Percentiles rank a stretch among this genome's conserved stretches.
Conservation (phyloP, 805 yeast species). For the Zygosaccharomyces kombuchaensis region DNA sequence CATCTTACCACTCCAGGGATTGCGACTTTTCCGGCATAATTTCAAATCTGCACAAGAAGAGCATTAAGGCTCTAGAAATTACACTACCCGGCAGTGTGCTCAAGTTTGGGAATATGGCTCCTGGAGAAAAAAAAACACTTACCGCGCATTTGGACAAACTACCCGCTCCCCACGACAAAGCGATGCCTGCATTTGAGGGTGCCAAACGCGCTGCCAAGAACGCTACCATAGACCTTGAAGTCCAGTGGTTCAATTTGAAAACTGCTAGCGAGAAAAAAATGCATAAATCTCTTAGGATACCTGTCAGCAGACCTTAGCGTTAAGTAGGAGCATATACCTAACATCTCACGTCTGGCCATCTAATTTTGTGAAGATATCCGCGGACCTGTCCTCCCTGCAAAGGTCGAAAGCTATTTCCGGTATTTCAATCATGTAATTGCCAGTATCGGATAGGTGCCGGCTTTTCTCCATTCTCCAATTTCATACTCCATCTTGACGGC, state of each 20-base stretch:
- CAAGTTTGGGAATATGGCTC: conserved; percentile 17
- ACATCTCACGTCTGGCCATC: neutral
- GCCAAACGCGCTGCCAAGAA: neutral
- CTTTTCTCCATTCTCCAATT: neutral
- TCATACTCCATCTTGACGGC: neutral
- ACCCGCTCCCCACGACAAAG: neutral
- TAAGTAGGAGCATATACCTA: neutral
- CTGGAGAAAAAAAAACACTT: conserved; percentile 13
- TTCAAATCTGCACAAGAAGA: conserved; percentile 8
- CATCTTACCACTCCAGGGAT: neutral
- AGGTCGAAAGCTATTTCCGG: neutral
- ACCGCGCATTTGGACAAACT: neutral
- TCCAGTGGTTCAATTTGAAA: conserved; percentile 1
- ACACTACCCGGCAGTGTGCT: conserved; percentile 5
- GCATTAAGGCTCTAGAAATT: conserved; percentile 11
- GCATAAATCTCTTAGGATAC: neutral
- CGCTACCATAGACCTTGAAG: neutral
- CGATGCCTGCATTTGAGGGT: neutral
- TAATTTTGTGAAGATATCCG: neutral
- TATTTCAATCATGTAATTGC: neutral
- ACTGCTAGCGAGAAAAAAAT: neutral
- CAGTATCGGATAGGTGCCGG: neutral
- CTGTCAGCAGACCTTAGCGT: neutral
- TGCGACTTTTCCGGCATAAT: conserved; percentile 1
- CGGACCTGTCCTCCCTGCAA: neutral